Conservation (phyloP, 352 stramenopile species). For the Phytophthora tubulina region DNA sequence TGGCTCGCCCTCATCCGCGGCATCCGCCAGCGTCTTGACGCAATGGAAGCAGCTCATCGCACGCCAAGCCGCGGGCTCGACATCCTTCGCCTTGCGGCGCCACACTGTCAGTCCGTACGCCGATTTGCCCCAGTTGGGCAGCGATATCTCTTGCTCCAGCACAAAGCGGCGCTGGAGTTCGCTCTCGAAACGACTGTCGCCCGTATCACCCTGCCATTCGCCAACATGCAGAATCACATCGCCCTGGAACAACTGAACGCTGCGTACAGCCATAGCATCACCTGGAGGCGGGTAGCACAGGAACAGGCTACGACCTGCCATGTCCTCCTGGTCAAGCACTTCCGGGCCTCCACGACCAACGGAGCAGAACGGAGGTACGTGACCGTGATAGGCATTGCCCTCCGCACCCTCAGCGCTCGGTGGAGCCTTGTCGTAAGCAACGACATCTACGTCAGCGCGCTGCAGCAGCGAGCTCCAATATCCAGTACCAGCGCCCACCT, state of each 20-base stretch:
- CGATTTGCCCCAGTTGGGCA: constrained; percentile 87
- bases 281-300: constrained; percentile 78
- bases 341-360: constrained; percentile 68
- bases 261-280: constrained; percentile 69
- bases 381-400: constrained; percentile 69
- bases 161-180: constrained; percentile 63
- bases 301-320: constrained; percentile 60
- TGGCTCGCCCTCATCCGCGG: constrained; percentile 46
- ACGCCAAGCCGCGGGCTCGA: constrained; percentile 24
- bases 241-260: constrained; percentile 71
- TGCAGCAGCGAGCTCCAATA: constrained; percentile 90
- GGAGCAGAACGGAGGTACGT: constrained; percentile 72
- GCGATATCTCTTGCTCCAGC: constrained; percentile 58
- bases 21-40: constrained; percentile 49
- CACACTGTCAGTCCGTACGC: constrained; percentile 81
- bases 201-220: constrained; percentile 86
- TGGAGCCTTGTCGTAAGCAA: constrained; percentile 70
- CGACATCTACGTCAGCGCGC: constrained; percentile 72
- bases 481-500: constrained; percentile 91
- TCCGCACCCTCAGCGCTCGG: constrained; percentile 43
- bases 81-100: constrained; percentile 51
- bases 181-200: constrained; percentile 71
- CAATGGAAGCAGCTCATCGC: constrained; percentile 71
- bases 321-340: constrained; percentile 52
- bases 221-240: constrained; percentile 74